Evolutionary conservation across 805 yeast genomes (phyloP).

Genomic region (Lipomyces starkeyi): DNA sequence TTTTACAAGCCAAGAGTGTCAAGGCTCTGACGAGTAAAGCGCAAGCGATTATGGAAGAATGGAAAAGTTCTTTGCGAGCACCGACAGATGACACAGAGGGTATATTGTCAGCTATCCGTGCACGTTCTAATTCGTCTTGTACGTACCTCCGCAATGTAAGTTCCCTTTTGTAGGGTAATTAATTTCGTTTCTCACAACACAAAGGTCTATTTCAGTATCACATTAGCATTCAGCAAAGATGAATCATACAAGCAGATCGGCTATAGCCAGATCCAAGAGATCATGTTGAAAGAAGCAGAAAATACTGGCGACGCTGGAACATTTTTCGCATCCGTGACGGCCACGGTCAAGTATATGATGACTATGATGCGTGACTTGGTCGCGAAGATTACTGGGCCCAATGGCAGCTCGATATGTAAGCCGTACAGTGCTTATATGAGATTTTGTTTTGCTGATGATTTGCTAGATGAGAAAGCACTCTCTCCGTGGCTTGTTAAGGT

Average conservation of each 20-base stretch:
- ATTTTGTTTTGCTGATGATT: neutral
- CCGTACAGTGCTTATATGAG: neutral
- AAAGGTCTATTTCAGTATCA: slow-evolving; percentile 6
- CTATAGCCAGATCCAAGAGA: slow-evolving; percentile 18
- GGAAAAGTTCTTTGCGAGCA: slow-evolving; percentile 1
- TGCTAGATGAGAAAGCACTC: neutral
- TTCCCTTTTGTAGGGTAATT: neutral
- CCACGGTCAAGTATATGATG: neutral
- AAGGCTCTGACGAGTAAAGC: slow-evolving; percentile 8
- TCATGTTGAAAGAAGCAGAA: slow-evolving; percentile 16
- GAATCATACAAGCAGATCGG: slow-evolving; percentile 6
- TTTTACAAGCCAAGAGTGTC: slow-evolving; percentile 15
- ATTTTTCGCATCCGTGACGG: slow-evolving; percentile 11
- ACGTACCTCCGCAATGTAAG: slow-evolving; percentile 12
- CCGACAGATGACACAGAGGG: slow-evolving; percentile 7
- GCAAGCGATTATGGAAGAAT: neutral
- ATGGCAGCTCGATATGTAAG: neutral
- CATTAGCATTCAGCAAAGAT: neutral
- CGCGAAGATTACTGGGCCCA: neutral
- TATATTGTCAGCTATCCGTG: neutral
- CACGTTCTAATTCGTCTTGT: neutral
- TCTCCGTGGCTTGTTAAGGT: slow-evolving; percentile 41
- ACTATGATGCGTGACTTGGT: slow-evolving; percentile 10
- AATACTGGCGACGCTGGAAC: neutral
- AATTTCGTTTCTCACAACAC: neutral